phyloP scores from a whole-genome alignment of 169 alveolate species.

The Cryptosporidium meleagridis region DNA sequence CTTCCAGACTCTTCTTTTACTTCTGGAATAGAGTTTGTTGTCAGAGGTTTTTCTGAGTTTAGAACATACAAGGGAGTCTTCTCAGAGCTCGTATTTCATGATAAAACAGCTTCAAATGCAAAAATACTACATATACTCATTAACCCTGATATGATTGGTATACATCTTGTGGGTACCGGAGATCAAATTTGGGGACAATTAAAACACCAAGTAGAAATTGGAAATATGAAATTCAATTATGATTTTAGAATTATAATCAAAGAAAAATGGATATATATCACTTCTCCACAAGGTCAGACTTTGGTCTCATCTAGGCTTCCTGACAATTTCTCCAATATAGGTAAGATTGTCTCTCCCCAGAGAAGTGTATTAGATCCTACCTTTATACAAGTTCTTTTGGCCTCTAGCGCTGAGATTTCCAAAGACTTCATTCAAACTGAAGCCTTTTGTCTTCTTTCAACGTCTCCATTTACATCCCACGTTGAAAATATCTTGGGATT shows the following conservation, averaged over 20 bases:
- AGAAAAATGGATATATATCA: conserved; percentile 21
- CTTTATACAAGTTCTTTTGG: not conserved
- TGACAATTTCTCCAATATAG: not conserved
- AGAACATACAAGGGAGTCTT: conserved; percentile 39
- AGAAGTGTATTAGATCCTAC: not conserved
- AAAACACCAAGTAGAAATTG: not conserved
- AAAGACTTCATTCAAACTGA: not conserved
- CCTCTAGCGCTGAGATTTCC: not conserved
- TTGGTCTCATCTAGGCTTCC: conserved; percentile 20
- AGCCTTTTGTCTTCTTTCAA: conserved; percentile 3
- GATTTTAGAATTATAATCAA: conserved; percentile 14
- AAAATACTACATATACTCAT: conserved; percentile 6
- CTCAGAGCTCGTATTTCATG: conserved; percentile 19
- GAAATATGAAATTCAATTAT: conserved; percentile 29
- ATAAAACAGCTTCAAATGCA: conserved; percentile 3
- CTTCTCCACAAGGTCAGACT: conserved; percentile 11
- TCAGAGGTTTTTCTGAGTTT: not conserved
- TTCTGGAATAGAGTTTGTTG: conserved; percentile 21
- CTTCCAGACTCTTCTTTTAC: conserved; percentile 2
- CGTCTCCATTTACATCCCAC: not conserved
- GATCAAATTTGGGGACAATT: conserved; percentile 35
- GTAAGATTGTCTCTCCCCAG: conserved; percentile 29
- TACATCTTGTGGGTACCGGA: not conserved
- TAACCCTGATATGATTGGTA: conserved; percentile 47
- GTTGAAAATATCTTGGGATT: conserved; percentile 12